Evolutionary conservation across 1,284 basidiomycete species (phyloP).

Genomic region (Heterobasidion parviporum): DNA sequence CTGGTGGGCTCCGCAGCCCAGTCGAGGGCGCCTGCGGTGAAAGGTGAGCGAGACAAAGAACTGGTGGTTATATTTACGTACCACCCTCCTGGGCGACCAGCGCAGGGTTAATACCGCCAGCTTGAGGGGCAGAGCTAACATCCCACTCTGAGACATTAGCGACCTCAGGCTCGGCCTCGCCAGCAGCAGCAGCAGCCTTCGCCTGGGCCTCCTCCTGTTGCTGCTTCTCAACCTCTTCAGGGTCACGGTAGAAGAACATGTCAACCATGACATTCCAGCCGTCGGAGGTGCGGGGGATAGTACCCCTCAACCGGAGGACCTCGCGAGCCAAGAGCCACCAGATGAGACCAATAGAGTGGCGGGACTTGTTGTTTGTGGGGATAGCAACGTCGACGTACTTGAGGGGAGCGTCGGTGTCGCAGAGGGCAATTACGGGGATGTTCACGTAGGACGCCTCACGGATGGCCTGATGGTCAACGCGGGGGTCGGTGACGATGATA

Average conservation of each 20-base stretch:
- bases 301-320: slow-evolving; percentile 92
- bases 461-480: slow-evolving; percentile 99
- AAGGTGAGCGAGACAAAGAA: slow-evolving; percentile 6
- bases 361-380: slow-evolving; percentile 99
- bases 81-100: slow-evolving; percentile 64
- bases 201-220: slow-evolving; percentile 87
- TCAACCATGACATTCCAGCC: slow-evolving; percentile 99
- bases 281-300: slow-evolving; percentile 82
- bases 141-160: slow-evolving; percentile 68
- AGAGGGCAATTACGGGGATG: slow-evolving; percentile 98
- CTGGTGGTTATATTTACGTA: slow-evolving; percentile 9
- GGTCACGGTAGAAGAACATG: slow-evolving; percentile 99
- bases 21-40: slow-evolving; percentile 61
- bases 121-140: slow-evolving; percentile 56
- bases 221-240: slow-evolving; percentile 97
- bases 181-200: slow-evolving; percentile 57
- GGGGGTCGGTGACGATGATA: slow-evolving; percentile 97
- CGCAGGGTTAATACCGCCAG: slow-evolving; percentile 71
- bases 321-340: slow-evolving; percentile 99
- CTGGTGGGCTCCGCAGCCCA: slow-evolving; percentile 68
- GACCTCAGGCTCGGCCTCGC: slow-evolving; percentile 41
- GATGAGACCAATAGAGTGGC: slow-evolving; percentile 93
- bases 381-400: slow-evolving; percentile 98
- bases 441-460: slow-evolving; percentile 99
- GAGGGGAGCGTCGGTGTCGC: slow-evolving; percentile 96